Base-by-base conservation (phyloP, 2,329 filamentous ascomycete species). In the Drechslera avenae region DNA sequence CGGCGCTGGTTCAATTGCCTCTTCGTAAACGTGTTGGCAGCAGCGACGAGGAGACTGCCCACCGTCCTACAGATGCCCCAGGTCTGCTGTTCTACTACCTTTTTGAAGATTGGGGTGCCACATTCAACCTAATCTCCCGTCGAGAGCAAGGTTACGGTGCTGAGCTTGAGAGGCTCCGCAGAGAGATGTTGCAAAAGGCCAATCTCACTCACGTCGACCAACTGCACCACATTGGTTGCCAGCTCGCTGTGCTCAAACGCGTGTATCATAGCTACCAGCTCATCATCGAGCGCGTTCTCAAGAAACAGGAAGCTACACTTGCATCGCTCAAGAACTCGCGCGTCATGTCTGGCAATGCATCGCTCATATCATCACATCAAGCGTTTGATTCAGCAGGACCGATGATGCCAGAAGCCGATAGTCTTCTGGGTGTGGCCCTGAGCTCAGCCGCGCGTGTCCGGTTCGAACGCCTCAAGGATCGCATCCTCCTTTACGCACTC, bases 31-130 rank as follows among this genome's bases (percentile, higher is more conserved):
- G 77, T 4, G 63, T 79, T 5, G 77, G 78, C 7, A 63, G 74
- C 46, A 77, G 72, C 10, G 70, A 75, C 12, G 76, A 78, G 56
- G 78, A 79, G 57, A 76, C 74, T 1, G 75, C 72, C 0, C 77
- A 80, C 54, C 68, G 75, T 49, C 59, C 75, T 5, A 77, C 79
- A 2, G 84, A 86, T 59, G 79, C 80, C 1, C 80, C 84, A 0
- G 84, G 83, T 16, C 75, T 85, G 16, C 73, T 87, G 2, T 86
- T 87, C 71, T 87, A 86, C 66, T 87, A 86, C 60, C 72, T 87
- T 0, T 87, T 87, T 60, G 85, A 88, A 62, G 85, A 87, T 63
- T 87, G 85, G 76, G 78, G 79, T 30, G 82, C 83, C 3, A 83
- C 82, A 1, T 83, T 82, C 43, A 79, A 79, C 19, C 75, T 87